These are phyloP conservation scores for Alternaria arbusti DNA, from an alignment of 2,329 filamentous ascomycete genomes.

Conservation along the genomic window DNA sequence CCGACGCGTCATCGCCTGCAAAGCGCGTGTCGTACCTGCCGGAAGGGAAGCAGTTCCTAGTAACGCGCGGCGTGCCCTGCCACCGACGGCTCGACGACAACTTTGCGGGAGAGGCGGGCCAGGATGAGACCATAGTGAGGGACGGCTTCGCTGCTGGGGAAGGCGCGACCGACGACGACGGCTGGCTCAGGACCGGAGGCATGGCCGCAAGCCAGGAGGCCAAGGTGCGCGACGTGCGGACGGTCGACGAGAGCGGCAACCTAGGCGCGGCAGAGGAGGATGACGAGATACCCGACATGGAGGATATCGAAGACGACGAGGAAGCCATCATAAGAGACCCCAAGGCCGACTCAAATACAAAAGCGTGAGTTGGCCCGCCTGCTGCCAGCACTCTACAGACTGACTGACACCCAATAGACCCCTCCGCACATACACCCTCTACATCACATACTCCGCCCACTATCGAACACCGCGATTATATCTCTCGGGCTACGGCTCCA, in stretches of 20 bases:
- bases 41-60: constrained; percentile 89
- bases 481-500: constrained; percentile 84
- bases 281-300: constrained; percentile 96
- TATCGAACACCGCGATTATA: constrained; percentile 96
- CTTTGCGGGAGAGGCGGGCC: constrained; percentile 86
- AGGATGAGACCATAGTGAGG: constrained; percentile 83
- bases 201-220: constrained; percentile 76
- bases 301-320: constrained; percentile 91
- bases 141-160: constrained; percentile 69
- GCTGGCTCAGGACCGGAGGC: constrained; percentile 89
- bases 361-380: constrained; percentile 56
- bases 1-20: constrained; percentile 79
- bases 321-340: constrained; percentile 86
- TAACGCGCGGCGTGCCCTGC: constrained; percentile 94
- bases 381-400: neutral
- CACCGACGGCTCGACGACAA: constrained; percentile 89
- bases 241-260: constrained; percentile 87
- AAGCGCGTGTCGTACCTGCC: constrained; percentile 85
- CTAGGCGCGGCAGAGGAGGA: constrained; percentile 74
- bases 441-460: constrained; percentile 97
- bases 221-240: constrained; percentile 80
- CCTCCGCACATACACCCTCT: constrained; percentile 93
- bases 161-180: constrained; percentile 71
- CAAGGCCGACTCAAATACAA: constrained; percentile 55
- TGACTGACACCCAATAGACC: constrained; percentile 60